These are phyloP conservation scores for Auricularia heimuer DNA, from an alignment of 768 basidiomycete species.

Conservation along the genomic window DNA sequence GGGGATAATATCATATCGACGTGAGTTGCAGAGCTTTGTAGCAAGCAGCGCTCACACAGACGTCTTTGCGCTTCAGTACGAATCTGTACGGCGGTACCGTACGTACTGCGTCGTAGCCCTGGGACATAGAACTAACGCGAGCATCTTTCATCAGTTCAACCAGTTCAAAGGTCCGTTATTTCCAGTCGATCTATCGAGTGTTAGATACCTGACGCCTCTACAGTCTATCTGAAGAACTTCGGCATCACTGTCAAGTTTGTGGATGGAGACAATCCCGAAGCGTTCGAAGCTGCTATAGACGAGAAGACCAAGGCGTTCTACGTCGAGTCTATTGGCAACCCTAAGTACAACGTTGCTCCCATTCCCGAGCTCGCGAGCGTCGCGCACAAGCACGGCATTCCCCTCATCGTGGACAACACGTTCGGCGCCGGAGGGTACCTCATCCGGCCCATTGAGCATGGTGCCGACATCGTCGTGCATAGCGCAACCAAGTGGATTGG, in stretches of 20 bases:
- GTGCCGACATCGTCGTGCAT: slow-evolving; percentile 74
- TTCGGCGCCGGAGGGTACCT: slow-evolving; percentile 72
- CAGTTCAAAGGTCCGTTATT: slow-evolving; percentile 49
- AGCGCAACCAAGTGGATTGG: slow-evolving; percentile 83
- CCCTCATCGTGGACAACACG: slow-evolving; percentile 74
- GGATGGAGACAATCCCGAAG: slow-evolving; percentile 40
- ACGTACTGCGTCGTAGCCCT: neutral
- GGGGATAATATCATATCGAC: slow-evolving; percentile 76
- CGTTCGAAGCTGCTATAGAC: slow-evolving; percentile 60
- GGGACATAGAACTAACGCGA: neutral
- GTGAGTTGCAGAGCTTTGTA: slow-evolving; percentile 27
- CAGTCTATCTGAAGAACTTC: slow-evolving; percentile 59
- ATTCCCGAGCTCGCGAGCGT: slow-evolving; percentile 62
- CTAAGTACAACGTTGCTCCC: slow-evolving; percentile 57
- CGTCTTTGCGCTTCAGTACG: slow-evolving; percentile 27
- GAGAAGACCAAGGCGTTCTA: slow-evolving; percentile 68
- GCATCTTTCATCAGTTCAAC: slow-evolving; percentile 31
- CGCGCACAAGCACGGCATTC: slow-evolving; percentile 63
- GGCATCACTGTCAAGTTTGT: slow-evolving; percentile 61
- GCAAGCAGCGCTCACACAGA: too few species aligned
- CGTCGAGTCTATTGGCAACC: slow-evolving; percentile 74
- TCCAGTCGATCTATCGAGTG: neutral
- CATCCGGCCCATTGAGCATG: slow-evolving; percentile 56
- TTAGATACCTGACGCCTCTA: neutral
- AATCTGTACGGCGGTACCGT: slow-evolving; percentile 50